Percentiles rank a stretch among this genome's conserved stretches.
These are phyloP conservation scores for Metschnikowia matae DNA, from an alignment of 805 yeast species.

Conservation along the genomic window DNA sequence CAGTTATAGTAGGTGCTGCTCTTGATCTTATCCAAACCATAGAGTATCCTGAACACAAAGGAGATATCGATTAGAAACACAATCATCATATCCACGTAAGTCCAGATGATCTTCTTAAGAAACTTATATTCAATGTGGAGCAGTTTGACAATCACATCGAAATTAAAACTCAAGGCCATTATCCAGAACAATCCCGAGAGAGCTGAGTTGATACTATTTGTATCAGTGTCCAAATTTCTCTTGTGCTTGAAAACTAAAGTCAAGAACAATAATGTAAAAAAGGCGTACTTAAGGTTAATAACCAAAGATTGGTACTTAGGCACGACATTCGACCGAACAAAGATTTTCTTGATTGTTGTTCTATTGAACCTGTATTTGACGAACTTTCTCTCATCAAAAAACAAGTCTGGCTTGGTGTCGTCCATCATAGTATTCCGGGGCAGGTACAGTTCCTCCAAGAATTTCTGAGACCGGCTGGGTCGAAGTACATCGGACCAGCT, in stretches of 20 bases:
- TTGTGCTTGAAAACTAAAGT: constrained; percentile 26
- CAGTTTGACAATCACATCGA: constrained; percentile 44
- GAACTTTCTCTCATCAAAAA: constrained; percentile 17
- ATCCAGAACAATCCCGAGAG: constrained; percentile 41
- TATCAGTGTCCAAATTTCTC: constrained; percentile 1
- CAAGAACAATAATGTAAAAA: constrained; percentile 29
- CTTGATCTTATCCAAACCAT: constrained; percentile 12
- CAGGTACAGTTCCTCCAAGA: background rate
- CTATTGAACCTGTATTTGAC: constrained; percentile 30
- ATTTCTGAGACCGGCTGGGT: background rate
- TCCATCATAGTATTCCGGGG: background rate
- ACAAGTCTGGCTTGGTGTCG: constrained; percentile 1
- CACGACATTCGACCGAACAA: constrained; percentile 30
- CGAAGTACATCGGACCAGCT: constrained; percentile 4
- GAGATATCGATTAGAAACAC: constrained; percentile 35
- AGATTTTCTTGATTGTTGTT: constrained; percentile 29
- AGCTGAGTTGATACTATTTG: background rate
- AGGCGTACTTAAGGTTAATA: constrained; percentile 31
- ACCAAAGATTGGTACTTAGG: constrained; percentile 42
- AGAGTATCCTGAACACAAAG: constrained; percentile 22
- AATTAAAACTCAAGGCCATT: constrained; percentile 43
- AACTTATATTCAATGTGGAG: constrained; percentile 43
- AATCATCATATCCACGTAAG: constrained; percentile 43
- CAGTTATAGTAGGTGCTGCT: constrained; percentile 23
- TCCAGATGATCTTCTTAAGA: constrained; percentile 51